These are phyloP conservation scores for Saccharomycopsis vini DNA, from an alignment of 805 yeast genomes.

Conservation along the genomic window DNA sequence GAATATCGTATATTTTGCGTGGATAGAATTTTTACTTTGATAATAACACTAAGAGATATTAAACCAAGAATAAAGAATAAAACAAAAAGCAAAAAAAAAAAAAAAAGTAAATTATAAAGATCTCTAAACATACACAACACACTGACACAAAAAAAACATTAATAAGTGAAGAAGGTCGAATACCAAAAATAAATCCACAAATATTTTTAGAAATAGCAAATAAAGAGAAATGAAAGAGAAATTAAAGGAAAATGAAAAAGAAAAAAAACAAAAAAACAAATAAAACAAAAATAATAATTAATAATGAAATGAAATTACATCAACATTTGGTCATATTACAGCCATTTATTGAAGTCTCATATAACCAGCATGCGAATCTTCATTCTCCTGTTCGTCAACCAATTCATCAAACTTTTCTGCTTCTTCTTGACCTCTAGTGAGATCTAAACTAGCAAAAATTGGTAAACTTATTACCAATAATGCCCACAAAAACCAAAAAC, in stretches of 20 bases:
- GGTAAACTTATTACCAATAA: slow-evolving; percentile 50
- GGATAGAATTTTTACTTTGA: too few relatives aligned
- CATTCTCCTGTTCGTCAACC: slow-evolving; percentile 7
- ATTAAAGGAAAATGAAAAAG: not conserved
- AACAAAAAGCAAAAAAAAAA: too few relatives aligned
- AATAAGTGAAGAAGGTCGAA: too few relatives aligned
- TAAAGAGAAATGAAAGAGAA: not conserved
- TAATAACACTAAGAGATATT: too few relatives aligned
- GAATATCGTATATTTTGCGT: too few relatives aligned
- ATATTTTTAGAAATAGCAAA: not conserved
- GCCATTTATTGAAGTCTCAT: not conserved
- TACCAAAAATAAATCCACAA: too few relatives aligned
- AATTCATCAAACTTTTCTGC: slow-evolving; percentile 35
- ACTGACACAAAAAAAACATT: not conserved
- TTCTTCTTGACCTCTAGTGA: slow-evolving; percentile 53
- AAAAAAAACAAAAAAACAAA: not conserved
- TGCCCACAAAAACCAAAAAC: slow-evolving; percentile 54
- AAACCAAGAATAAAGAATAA: too few relatives aligned
- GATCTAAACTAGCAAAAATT: slow-evolving; percentile 43
- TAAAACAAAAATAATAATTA: not conserved
- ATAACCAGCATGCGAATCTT: too few relatives aligned
- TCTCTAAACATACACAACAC: not conserved
- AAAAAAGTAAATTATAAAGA: too few relatives aligned
- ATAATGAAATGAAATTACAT: too few relatives aligned
- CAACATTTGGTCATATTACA: too few relatives aligned